Evolutionary conservation across 2,329 filamentous ascomycete genomes (phyloP).

Genomic region (Colletotrichum falcatum): DNA sequence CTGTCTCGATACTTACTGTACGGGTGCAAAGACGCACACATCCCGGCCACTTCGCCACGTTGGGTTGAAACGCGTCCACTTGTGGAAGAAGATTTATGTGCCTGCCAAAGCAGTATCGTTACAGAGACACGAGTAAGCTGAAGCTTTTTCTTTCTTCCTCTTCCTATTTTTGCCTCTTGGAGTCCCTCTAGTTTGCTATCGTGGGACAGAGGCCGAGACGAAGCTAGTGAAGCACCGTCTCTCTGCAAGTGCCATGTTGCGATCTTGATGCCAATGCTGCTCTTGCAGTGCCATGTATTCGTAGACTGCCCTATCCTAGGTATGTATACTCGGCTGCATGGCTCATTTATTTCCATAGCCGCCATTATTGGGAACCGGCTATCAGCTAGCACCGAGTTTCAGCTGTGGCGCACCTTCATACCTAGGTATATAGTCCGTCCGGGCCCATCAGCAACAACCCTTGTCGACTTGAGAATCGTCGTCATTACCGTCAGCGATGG

Average conservation of each 20-base stretch:
- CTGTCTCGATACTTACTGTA: conserved; percentile 1
- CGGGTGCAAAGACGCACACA: conserved; percentile 6
- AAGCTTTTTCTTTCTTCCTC: conserved; percentile 1
- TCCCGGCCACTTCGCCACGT: conserved; percentile 14
- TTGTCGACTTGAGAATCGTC: conserved; percentile 34
- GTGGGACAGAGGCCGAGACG: conserved; percentile 33
- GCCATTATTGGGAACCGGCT: conserved; percentile 25
- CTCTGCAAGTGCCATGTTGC: conserved; percentile 34
- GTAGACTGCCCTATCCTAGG: conserved; percentile 6
- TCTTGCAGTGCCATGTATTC: conserved; percentile 3
- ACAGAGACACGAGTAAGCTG: conserved; percentile 34
- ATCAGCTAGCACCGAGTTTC: conserved; percentile 45
- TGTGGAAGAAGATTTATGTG: conserved; percentile 2
- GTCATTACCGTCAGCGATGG: conserved; percentile 45
- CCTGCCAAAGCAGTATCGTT: conserved; percentile 7
- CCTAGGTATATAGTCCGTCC: conserved; percentile 44
- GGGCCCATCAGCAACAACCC: conserved; percentile 47
- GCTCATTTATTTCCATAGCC: conserved; percentile 22
- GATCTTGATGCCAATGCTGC: conserved; percentile 23
- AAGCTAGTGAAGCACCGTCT: conserved; percentile 26
- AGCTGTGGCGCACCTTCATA: conserved; percentile 54
- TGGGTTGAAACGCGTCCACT: conserved; percentile 32
- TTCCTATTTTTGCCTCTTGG: conserved; percentile 5
- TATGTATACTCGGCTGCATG: background rate
- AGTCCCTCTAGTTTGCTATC: background rate